Evolutionary conservation across 257 asterid genomes (phyloP), one percentile per base, ranked within the genome.

Genomic region (Fraxinus anomala): DNA sequence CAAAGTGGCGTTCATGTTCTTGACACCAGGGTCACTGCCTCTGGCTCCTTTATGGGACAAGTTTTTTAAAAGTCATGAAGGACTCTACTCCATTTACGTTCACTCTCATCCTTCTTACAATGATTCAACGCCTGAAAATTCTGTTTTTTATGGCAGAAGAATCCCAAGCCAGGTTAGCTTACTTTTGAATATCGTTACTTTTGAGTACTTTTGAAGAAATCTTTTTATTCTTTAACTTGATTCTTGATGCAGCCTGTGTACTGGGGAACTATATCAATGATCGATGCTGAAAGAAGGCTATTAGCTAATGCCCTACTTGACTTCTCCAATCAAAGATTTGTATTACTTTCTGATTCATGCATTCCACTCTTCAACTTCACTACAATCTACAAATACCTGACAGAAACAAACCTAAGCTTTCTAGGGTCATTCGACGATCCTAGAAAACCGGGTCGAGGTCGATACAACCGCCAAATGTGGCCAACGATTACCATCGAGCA

Each of bases 231-330:
- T 47, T 47, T 47, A 47, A 13, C 56, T 40, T 40, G 49, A 40
- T 40, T 40, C 16, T 40, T 40, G 49, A 40, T 59, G 85, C 91
- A 92, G 96, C 79, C 89, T 0, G 94, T 90, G 0, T 73, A 66
- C 3, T 91, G 96, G 96, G 96, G 97, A 1, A 86, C 84, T 16
- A 86, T 90, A 34, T 84, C 96, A 56, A 92, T 89, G 97, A 68
- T 91, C 9, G 90, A 40, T 11, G 49, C 49, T 2, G 49, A 40
- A 40, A 40, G 49, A 40, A 40, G 96, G 65, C 87, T 92, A 5
- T 66, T 92, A 49, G 94, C 94, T 3, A 90, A 89, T 31, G 92
- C 97, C 0, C 90, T 40, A 2, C 49, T 40, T 10, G 49, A 40
- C 49, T 11, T 40, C 49, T 40, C 49, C 49, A 40, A 40, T 40